phyloP scores from a whole-genome alignment of 2,329 filamentous ascomycete species.

The Alternaria gaisen region DNA sequence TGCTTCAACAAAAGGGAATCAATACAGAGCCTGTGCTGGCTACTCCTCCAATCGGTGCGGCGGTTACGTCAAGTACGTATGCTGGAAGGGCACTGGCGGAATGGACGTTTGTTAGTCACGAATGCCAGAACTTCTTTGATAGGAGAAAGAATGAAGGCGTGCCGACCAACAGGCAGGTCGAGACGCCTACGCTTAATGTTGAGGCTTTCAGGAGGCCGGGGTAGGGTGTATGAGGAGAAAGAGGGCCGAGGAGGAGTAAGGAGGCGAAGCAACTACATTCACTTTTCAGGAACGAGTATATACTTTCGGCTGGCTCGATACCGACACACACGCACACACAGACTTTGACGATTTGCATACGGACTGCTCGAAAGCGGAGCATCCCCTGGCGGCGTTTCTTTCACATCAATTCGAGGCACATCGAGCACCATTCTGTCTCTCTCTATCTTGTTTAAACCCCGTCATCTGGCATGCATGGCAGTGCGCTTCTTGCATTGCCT shows the following conservation, averaged over 20 bases:
- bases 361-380: conserved; percentile 11
- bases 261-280: not conserved
- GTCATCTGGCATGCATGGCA: conserved; percentile 34
- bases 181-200: conserved; percentile 71
- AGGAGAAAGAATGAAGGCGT: conserved; percentile 78
- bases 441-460: conserved; percentile 19
- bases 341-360: conserved; percentile 30
- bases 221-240: conserved; percentile 20
- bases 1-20: conserved; percentile 59
- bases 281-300: conserved; percentile 2
- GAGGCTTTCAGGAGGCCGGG: conserved; percentile 66
- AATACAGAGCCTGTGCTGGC: conserved; percentile 37
- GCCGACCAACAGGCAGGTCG: conserved; percentile 70
- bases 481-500: conserved; percentile 38
- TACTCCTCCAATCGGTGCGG: conserved; percentile 49
- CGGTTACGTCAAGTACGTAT: conserved; percentile 62
- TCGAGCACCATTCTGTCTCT: not conserved
- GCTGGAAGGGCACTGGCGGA: conserved; percentile 78
- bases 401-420: conserved; percentile 4
- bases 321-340: not conserved
- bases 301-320: conserved; percentile 36
- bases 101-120: conserved; percentile 77
- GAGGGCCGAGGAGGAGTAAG: not conserved
- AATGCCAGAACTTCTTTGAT: conserved; percentile 84
- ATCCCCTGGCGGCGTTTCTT: conserved; percentile 21